A percentile compares a stretch with the other conserved stretches of the same genome.
Evolutionary conservation across 768 basidiomycete genomes (phyloP).

Genomic region (Paxillus rubicundulus): DNA sequence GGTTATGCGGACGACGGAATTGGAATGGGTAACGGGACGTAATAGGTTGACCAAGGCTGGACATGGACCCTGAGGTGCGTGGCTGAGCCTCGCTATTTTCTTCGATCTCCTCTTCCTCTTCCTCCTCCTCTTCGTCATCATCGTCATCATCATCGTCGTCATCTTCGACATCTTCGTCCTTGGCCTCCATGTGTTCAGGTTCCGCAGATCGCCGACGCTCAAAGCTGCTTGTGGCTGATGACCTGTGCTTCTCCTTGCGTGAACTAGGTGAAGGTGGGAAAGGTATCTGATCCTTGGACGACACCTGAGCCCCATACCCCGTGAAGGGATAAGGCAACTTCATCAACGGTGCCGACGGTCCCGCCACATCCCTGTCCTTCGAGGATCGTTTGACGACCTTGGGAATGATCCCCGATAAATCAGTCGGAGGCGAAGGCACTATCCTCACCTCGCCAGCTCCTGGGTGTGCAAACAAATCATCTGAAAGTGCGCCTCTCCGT

Average conservation of each 20-base stretch:
- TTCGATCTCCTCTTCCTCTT: slow-evolving; percentile 32
- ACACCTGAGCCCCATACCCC: slow-evolving; percentile 56
- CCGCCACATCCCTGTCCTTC: slow-evolving; percentile 43
- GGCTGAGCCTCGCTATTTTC: slow-evolving; percentile 54
- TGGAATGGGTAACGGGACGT: slow-evolving; percentile 69
- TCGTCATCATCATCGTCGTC: slow-evolving; percentile 28
- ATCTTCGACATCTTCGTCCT: slow-evolving; percentile 23
- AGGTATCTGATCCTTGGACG: slow-evolving; percentile 63
- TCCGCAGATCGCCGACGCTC: slow-evolving; percentile 32
- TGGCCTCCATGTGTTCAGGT: slow-evolving; percentile 28
- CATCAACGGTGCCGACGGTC: slow-evolving; percentile 45
- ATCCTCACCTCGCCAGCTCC: slow-evolving; percentile 23
- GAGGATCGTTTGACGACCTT: slow-evolving; percentile 45
- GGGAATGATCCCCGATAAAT: slow-evolving; percentile 42
- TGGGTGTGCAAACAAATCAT: slow-evolving; percentile 64
- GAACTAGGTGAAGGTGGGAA: slow-evolving; percentile 67
- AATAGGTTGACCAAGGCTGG: slow-evolving; percentile 78
- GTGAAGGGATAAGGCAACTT: slow-evolving; percentile 71
- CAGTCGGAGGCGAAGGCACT: slow-evolving; percentile 23
- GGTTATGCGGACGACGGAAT: slow-evolving; percentile 45
- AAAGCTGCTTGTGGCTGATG: slow-evolving; percentile 24
- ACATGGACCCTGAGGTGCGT: slow-evolving; percentile 78
- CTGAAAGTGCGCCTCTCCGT: slow-evolving; percentile 55
- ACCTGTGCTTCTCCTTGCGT: slow-evolving; percentile 37
- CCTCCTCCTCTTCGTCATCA: slow-evolving; percentile 45